A percentile compares a stretch with the other conserved stretches of the same genome.
phyloP scores from a whole-genome alignment of 2,329 filamentous ascomycete genomes.

The Eutypella sp. region DNA sequence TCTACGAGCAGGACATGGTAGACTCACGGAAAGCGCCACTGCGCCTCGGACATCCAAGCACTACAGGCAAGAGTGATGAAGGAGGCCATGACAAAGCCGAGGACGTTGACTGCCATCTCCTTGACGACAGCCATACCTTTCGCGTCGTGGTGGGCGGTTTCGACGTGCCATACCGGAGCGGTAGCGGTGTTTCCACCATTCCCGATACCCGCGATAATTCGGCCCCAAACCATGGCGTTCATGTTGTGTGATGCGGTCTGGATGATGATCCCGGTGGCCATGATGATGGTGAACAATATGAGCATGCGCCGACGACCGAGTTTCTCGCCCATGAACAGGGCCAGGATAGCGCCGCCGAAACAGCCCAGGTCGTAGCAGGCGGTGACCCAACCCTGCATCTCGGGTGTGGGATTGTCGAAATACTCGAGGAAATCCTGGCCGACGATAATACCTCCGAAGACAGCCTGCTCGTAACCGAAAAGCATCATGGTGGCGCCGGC shows the following conservation, averaged over 20 bases:
- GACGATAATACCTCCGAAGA: not conserved
- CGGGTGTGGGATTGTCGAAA: not conserved
- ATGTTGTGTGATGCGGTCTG: conserved; percentile 39
- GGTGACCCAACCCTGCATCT: not conserved
- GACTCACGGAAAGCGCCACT: conserved; percentile 3
- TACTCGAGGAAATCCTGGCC: not conserved
- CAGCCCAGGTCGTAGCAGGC: conserved; percentile 32
- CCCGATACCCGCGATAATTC: conserved; percentile 43
- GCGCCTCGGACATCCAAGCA: conserved; percentile 1
- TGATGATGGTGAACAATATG: conserved; percentile 33
- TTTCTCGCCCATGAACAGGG: conserved; percentile 33
- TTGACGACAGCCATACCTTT: conserved; percentile 4
- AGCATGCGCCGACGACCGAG: conserved; percentile 38
- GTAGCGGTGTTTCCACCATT: conserved; percentile 37
- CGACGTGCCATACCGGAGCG: conserved; percentile 3
- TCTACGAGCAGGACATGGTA: not conserved
- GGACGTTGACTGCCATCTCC: conserved; percentile 5
- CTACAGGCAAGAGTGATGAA: conserved; percentile 5
- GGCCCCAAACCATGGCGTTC: conserved; percentile 39
- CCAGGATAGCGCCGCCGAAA: conserved; percentile 32
- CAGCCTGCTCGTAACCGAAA: not conserved
- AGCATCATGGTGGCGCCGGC: conserved; percentile 1
- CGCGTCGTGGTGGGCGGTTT: conserved; percentile 1
- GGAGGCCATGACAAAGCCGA: conserved; percentile 1
- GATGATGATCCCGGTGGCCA: conserved; percentile 39